Percentiles rank a stretch among this genome's conserved stretches.
Conservation (phyloP, 805 yeast genomes). For the Kuraishia ogatae region DNA sequence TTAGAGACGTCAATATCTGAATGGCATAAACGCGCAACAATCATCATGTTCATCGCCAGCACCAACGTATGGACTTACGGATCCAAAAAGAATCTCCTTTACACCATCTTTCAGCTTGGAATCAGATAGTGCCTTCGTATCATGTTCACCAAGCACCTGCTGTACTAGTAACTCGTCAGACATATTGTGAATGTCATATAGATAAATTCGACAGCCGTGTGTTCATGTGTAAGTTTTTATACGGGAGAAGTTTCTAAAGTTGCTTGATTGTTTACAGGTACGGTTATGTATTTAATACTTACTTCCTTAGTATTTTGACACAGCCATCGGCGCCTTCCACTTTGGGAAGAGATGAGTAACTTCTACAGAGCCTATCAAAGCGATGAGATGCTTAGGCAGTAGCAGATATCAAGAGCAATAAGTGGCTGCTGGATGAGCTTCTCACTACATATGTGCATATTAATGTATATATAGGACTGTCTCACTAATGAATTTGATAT, state of each 20-base stretch:
- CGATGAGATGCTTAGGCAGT: neutral
- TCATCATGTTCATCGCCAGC: too few species aligned
- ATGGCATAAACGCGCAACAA: too few species aligned
- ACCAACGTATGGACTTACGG: neutral
- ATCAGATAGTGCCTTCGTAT: neutral
- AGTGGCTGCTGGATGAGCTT: too few species aligned
- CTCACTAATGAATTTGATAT: too few species aligned
- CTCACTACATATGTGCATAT: too few species aligned
- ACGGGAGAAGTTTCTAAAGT: neutral
- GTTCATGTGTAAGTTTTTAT: neutral
- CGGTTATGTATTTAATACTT: neutral
- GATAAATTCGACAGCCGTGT: neutral
- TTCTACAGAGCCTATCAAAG: neutral
- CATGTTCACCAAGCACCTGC: neutral
- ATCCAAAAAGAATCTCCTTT: conserved; percentile 2
- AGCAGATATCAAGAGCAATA: too few species aligned
- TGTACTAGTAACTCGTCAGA: neutral
- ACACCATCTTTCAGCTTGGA: conserved; percentile 1
- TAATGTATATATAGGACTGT: too few species aligned
- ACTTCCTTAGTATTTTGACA: neutral
- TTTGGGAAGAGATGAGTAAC: neutral
- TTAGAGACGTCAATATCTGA: too few species aligned
- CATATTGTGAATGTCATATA: neutral
- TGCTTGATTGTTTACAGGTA: too few species aligned
- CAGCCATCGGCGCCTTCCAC: neutral